Evolutionary conservation across 2,329 filamentous ascomycete genomes (phyloP).

Genomic region (Fusarium sp.): DNA sequence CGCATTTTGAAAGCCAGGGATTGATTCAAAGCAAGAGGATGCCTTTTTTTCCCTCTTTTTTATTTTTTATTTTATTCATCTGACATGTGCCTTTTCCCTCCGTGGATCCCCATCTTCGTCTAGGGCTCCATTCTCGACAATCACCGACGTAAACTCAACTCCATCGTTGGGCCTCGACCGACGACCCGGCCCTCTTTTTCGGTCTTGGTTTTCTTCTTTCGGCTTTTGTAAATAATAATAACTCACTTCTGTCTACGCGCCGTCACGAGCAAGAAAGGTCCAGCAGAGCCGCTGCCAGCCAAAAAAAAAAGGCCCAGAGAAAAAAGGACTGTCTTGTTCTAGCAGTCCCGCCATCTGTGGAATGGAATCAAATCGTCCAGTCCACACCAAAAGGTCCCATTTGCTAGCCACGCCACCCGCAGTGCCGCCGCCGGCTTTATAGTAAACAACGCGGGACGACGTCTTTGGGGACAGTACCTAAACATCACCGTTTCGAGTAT

Average conservation of each 20-base stretch:
- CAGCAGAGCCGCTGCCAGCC: conserved; percentile 21
- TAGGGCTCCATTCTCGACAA: neutral
- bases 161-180: conserved; percentile 21
- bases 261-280: conserved; percentile 5
- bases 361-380: conserved; percentile 31
- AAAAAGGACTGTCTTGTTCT: conserved; percentile 18
- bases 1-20: conserved; percentile 43
- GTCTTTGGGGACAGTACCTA: conserved; percentile 24
- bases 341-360: conserved; percentile 25
- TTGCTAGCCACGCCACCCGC: conserved; percentile 34
- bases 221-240: neutral
- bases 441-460: conserved; percentile 7
- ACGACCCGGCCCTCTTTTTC: conserved; percentile 22
- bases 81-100: conserved; percentile 18
- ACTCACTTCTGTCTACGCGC: conserved; percentile 10
- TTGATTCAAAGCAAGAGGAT: conserved; percentile 27
- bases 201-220: conserved; percentile 1
- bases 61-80: neutral
- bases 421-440: conserved; percentile 20
- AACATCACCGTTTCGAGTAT: conserved; percentile 31
- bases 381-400: conserved; percentile 27
- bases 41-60: conserved; percentile 7
- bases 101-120: neutral
- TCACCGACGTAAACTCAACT: conserved; percentile 2
- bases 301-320: neutral